phyloP scores from a whole-genome alignment of 176 grass and related monocot genomes.

The Lolium rigidum region DNA sequence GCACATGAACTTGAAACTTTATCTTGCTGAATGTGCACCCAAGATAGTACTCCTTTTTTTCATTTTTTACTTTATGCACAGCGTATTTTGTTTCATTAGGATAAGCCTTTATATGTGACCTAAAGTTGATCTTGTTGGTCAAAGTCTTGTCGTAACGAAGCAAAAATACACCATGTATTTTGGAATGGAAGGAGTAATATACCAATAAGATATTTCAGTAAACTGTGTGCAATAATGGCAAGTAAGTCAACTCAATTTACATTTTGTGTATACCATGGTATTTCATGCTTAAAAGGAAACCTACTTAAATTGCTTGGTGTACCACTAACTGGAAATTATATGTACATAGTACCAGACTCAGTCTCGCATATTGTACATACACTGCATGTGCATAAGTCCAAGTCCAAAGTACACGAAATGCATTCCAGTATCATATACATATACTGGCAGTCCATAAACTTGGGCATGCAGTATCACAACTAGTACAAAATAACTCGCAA shows the following conservation, averaged over 20 bases:
- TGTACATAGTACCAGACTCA: not conserved
- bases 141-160: not conserved
- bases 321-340: not conserved
- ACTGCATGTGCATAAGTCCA: not conserved
- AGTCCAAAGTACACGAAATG: not conserved
- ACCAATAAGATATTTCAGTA: not conserved
- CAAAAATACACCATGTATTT: not conserved
- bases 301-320: not conserved
- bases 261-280: not conserved
- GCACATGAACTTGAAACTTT: constrained; percentile 19
- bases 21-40: not conserved
- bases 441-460: not conserved
- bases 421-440: not conserved
- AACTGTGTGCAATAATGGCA: not conserved
- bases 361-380: not conserved
- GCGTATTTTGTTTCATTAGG: not conserved
- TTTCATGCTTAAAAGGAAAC: not conserved
- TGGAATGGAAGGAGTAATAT: not conserved
- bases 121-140: not conserved
- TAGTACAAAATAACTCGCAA: not conserved
- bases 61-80: not conserved
- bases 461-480: not conserved
- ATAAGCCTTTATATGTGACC: not conserved
- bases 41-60: not conserved
- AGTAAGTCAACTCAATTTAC: not conserved